Conservation (phyloP, 2,329 filamentous ascomycete genomes). For the Diplodia intermedia region DNA sequence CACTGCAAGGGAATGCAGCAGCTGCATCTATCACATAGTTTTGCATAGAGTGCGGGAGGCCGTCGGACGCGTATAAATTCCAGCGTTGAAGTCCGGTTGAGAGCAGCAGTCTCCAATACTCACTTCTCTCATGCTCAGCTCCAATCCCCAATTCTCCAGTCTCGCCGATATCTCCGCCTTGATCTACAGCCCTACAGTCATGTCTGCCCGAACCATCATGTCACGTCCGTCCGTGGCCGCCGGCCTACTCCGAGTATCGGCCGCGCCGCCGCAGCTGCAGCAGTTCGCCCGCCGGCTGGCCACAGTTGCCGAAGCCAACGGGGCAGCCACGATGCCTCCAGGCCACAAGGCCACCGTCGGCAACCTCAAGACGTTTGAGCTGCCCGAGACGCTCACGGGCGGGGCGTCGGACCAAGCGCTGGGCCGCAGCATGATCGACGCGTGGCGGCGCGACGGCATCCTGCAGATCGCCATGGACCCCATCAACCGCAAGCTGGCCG, state of each 20-base stretch:
- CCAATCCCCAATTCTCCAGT: not conserved
- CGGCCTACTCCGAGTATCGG: not conserved
- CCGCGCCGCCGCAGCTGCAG: not conserved
- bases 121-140: not conserved
- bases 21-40: not conserved
- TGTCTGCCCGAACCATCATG: constrained; percentile 7
- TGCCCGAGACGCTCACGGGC: constrained; percentile 50
- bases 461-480: constrained; percentile 54
- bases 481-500: constrained; percentile 47
- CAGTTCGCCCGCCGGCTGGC: not conserved
- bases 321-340: constrained; percentile 39
- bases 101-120: not conserved
- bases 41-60: not conserved
- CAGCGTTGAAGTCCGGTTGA: not conserved
- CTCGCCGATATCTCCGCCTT: not conserved
- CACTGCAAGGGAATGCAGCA: not conserved
- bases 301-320: not conserved
- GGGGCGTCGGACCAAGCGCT: constrained; percentile 46
- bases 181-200: not conserved
- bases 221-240: not conserved
- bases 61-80: not conserved
- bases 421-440: constrained; percentile 51
- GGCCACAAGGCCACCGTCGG: constrained; percentile 42
- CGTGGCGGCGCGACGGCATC: constrained; percentile 57
- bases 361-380: constrained; percentile 52